Percentiles rank a stretch among this genome's conserved stretches.
Evolutionary conservation across 805 yeast genomes (phyloP).

Genomic region (Candida rishiriensis): DNA sequence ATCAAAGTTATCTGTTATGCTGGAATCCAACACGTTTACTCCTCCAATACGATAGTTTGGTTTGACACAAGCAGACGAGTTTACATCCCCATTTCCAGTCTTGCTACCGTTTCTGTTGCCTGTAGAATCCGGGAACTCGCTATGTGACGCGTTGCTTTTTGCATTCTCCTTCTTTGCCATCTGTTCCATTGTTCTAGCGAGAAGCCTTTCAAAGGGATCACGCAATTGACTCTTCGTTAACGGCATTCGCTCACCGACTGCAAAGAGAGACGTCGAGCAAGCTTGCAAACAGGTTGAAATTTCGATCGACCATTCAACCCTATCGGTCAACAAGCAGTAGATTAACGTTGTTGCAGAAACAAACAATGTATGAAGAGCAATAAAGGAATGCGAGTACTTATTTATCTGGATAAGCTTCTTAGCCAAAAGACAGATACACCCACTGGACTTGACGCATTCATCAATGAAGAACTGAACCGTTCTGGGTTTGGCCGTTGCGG

Average conservation of each 20-base stretch:
- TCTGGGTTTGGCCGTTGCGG: background rate
- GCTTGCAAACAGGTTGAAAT: constrained; percentile 19
- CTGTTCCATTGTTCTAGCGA: constrained; percentile 16
- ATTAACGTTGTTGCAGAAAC: constrained; percentile 22
- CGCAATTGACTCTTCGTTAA: constrained; percentile 14
- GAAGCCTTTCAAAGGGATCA: constrained; percentile 20
- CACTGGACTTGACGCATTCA: constrained; percentile 20
- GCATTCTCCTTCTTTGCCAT: constrained; percentile 7
- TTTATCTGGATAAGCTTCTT: constrained; percentile 19
- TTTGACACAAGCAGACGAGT: no score
- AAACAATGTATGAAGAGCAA: constrained; percentile 19
- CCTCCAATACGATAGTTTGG: no score
- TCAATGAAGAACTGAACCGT: constrained; percentile 10
- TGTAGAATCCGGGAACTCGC: no score
- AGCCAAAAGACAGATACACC: constrained; percentile 17
- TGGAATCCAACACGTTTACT: no score
- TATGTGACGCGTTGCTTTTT: no score
- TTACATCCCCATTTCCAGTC: no score
- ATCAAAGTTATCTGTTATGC: background rate
- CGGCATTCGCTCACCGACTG: constrained; percentile 23
- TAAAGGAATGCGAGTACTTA: constrained; percentile 20
- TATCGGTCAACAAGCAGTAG: constrained; percentile 17
- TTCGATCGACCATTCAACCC: constrained; percentile 20
- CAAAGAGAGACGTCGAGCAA: constrained; percentile 21
- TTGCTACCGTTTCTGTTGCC: no score